These are phyloP conservation scores for Schizosaccharomyces octosporus DNA, from an alignment of 805 yeast species.

Conservation along the genomic window DNA sequence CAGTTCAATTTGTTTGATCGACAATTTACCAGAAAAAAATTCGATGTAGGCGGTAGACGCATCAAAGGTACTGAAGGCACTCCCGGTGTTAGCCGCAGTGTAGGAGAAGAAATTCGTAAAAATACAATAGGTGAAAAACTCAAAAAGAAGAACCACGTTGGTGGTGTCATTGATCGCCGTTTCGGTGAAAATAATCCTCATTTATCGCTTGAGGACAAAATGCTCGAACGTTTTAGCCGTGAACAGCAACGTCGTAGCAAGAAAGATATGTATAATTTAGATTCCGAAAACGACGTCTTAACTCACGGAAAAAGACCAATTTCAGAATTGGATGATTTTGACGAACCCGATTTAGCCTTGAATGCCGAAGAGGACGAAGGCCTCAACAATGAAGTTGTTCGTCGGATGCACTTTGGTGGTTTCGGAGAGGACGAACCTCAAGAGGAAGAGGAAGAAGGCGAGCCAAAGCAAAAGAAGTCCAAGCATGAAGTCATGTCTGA, in stretches of 20 bases:
- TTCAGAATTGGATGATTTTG: slow-evolving; percentile 28
- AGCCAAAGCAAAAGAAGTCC: slow-evolving; percentile 15
- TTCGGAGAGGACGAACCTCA: slow-evolving; percentile 13
- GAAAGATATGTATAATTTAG: slow-evolving; percentile 43
- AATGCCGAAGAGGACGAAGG: slow-evolving; percentile 15
- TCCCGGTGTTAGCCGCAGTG: slow-evolving; percentile 45
- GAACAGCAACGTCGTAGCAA: slow-evolving; percentile 42
- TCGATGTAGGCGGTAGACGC: slow-evolving; percentile 20
- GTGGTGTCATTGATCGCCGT: slow-evolving; percentile 54
- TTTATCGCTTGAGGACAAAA: slow-evolving; percentile 69
- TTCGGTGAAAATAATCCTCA: slow-evolving; percentile 65
- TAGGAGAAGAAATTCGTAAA: slow-evolving; percentile 27
- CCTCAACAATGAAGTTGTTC: slow-evolving; percentile 15
- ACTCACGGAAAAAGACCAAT: slow-evolving; percentile 63
- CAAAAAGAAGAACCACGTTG: slow-evolving; percentile 36
- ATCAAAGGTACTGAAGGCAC: slow-evolving; percentile 31
- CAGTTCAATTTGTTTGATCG: slow-evolving; percentile 81
- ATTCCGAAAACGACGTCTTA: slow-evolving; percentile 28
- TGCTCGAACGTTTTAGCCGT: slow-evolving; percentile 81
- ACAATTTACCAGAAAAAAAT: slow-evolving; percentile 40
- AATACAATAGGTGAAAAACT: neutral
- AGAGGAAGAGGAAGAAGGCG: slow-evolving; percentile 22
- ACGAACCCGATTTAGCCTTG: slow-evolving; percentile 19
- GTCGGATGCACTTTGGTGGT: slow-evolving; percentile 2
- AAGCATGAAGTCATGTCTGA: slow-evolving; percentile 22